Base-by-base conservation (phyloP, 208 protist species). In the Zelonia costaricensis region DNA sequence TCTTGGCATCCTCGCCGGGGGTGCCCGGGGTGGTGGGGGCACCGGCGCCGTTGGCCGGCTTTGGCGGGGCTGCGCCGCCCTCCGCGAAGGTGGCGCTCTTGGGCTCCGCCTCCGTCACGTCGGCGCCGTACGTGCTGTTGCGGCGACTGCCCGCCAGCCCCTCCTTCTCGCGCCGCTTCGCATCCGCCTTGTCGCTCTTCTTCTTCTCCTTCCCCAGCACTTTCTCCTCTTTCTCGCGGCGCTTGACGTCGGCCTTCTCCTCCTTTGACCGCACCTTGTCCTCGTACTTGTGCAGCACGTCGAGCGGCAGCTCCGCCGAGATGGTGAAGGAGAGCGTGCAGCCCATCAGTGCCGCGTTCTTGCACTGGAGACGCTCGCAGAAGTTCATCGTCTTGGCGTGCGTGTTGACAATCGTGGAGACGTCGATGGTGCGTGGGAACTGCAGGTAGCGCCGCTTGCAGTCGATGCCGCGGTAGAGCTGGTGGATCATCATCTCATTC, bases 231-330 rank as follows among this genome's bases (percentile, higher is more conserved):
- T 77, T 69, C 27, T 78, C 72, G 43, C 63, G 72, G 36, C 48
- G 65, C 61, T 73, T 74, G 33, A 42, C 44, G 40, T 55, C 65
- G 65, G 61, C 65, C 72, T 78, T 78, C 23, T 4, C 62, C 60
- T 82, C 76, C 76, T 78, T 78, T n/a, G 64, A 44, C 62, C 64
- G 62, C 57, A 57, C 52, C 69, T 77, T 74, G 31, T 73, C 62
- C 48, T 82, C 69, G 58, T 66, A 70, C 59, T 77, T 65, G 48
- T 30, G 22, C 45, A 78, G 45, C 58, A 63, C 56, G 49, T 72
- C 71, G 30, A 48, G 51, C 28, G 64, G 69, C 35, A 78, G 30
- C 33, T 64, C 55, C 20, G 71, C 71, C 43, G 58, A 55, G 20
- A 82, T 15, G 36, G 69, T 78, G 71, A 82, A 82, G 63, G 61